Percentiles rank a stretch among this genome's conserved stretches.
phyloP scores from a whole-genome alignment of 495 filamentous ascomycete species.

The Podospora comata region DNA sequence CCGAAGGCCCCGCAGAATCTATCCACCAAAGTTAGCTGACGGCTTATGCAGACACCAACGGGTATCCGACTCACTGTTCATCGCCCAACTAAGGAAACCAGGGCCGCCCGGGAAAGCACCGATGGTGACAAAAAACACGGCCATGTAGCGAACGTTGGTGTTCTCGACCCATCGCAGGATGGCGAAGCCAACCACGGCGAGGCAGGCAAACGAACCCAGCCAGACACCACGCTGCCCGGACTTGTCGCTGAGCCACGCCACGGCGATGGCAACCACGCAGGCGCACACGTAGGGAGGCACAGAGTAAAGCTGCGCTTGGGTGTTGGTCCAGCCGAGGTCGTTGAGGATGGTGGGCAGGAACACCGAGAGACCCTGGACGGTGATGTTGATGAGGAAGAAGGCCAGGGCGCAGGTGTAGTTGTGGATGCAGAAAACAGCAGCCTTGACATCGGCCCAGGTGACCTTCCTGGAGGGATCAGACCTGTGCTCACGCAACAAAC shows the following conservation, averaged over 20 bases:
- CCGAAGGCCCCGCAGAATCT: slow-evolving; percentile 53
- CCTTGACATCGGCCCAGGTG: slow-evolving; percentile 36
- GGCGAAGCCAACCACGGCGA: slow-evolving; percentile 47
- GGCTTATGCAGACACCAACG: neutral
- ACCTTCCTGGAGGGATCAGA: slow-evolving; percentile 37
- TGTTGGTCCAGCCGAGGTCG: slow-evolving; percentile 45
- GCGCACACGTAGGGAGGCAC: slow-evolving; percentile 54
- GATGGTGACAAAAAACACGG: slow-evolving; percentile 48
- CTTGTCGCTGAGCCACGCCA: slow-evolving; percentile 59
- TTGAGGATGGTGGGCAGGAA: slow-evolving; percentile 52
- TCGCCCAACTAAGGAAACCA: slow-evolving; percentile 54
- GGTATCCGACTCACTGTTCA: slow-evolving; percentile 43
- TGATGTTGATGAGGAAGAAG: slow-evolving; percentile 53
- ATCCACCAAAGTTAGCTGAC: neutral
- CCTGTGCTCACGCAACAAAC: slow-evolving; percentile 40
- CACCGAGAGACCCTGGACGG: slow-evolving; percentile 49
- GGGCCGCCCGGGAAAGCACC: slow-evolving; percentile 54
- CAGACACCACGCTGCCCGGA: slow-evolving; percentile 61
- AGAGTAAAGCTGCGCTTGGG: slow-evolving; percentile 47
- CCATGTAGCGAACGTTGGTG: slow-evolving; percentile 38
- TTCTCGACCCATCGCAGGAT: slow-evolving; percentile 30
- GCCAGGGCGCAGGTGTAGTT: slow-evolving; percentile 48
- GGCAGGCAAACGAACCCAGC: slow-evolving; percentile 39
- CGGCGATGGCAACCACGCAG: slow-evolving; percentile 53
- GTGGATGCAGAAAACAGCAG: slow-evolving; percentile 42